Base-by-base conservation (phyloP, 1,284 basidiomycete species). In the Chalciporus sp. region DNA sequence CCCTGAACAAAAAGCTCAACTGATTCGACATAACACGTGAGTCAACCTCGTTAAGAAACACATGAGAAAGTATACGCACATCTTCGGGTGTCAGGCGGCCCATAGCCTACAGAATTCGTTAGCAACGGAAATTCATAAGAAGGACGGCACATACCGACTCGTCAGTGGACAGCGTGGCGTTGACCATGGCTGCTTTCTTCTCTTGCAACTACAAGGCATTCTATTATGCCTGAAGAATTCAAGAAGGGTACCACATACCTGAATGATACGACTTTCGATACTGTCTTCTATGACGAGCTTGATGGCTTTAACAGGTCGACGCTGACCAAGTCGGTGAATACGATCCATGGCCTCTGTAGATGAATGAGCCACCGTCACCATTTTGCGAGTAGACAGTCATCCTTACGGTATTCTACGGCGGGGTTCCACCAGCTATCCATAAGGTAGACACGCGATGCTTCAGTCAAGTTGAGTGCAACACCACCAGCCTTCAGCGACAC, bases 401-500 rank as follows among this genome's bases (percentile, higher is more conserved):
- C 76, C 85, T 69, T 65, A 89, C 87, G 87, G 65, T 79, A 90
- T 72, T 88, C 85, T 53, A 90, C 89, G 17, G 90, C 89, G 12
- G 93, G 93, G 67, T 95, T 95, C 93, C 94, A 95, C 91, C 89
- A 93, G 61, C 86, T 90, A 68, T 90, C 92, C 90, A 90, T 92
- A 55, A 92, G 80, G 73, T 93, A 95, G n/a, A 96, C 94, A 45
- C 92, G 88, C 20, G 89, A 93, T 0, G 95, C 95, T 71, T 95
- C 95, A 0, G 94, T 95, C 64, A 98, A 72, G 70, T 98, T 97
- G 46, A 95, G 78, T 4, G 95, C 95, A 1, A 97, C 95, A 72
- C 96, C 95, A 42, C 96, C 96, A 0, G 97, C 96, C 73, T 98
- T 99, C 66, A 99, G 72, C 63, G 87, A 89, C 61, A 99, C 94